Base-by-base conservation (phyloP, 768 basidiomycete species). In the Sutorius australiensis region DNA sequence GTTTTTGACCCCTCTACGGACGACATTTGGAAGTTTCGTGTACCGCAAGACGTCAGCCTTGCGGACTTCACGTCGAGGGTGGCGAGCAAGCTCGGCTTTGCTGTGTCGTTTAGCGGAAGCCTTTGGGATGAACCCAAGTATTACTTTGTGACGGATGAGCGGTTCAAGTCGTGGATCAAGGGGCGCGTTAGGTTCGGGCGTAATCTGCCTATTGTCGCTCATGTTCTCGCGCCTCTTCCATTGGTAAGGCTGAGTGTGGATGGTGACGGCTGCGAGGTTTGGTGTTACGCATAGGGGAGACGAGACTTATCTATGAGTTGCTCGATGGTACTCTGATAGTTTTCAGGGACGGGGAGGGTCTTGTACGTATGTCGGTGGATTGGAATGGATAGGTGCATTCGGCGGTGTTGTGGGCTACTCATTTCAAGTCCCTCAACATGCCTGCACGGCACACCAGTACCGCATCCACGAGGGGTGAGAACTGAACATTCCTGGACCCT, bases 1-100 rank as follows among this genome's bases (percentile, higher is more conserved):
- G 71, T 75, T 12, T 68, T 70, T 40, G 72, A 74, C 9, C 72
- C 72, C 33, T 62, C 65, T 34, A 73, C 67, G 33, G 69, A 74
- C 53, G 74, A 75, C 53, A 65, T 73, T 49, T 75, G 74, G 74
- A 69, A 61, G 57, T 53, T 75, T 42, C 66, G 65, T 38, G 71
- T 73, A 19, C 64, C 73, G 17, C 64, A 64, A 43, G 56, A 64
- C 48, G 58, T 68, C 49, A 51, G 46, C 38, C 68, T 75, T 37
- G 55, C 48, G n/a, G 56, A 53, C 36, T 72, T 75, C 53, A 62
- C 64, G 4, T 62, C 63, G 19, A 66, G 46, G 47, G 72, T 74
- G 31, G 56, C 58, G 33, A 59, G 51, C 21, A 74, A 75, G 61
- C 59, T 75, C n/a, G 73, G 70, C 12, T 73, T 74, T 45, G 46